A percentile compares a stretch with the other conserved stretches of the same genome.
Evolutionary conservation across 495 filamentous ascomycete species (phyloP).

Genomic region (Aspergillus affinis): DNA sequence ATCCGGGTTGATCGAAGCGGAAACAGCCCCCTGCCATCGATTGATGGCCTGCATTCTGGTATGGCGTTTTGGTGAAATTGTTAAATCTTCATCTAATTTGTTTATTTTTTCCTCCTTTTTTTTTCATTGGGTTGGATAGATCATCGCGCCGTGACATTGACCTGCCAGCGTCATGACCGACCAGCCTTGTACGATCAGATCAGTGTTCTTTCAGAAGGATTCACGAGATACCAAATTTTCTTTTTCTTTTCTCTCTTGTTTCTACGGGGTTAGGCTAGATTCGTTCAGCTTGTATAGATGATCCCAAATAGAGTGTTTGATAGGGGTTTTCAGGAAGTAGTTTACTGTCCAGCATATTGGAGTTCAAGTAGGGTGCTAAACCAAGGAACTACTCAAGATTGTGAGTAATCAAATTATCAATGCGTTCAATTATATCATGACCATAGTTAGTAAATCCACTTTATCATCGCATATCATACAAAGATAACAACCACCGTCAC

Average conservation of each 20-base stretch:
- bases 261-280: too few relatives aligned
- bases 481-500: neutral
- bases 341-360: too few relatives aligned
- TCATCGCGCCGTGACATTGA: neutral
- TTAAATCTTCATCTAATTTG: neutral
- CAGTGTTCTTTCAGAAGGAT: neutral
- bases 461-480: neutral
- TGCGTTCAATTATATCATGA: too few relatives aligned
- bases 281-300: too few relatives aligned
- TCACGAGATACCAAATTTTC: neutral
- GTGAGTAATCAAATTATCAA: too few relatives aligned
- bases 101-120: neutral
- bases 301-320: too few relatives aligned
- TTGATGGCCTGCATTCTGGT: neutral
- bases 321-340: neutral
- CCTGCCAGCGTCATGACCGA: neutral
- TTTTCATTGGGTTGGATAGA: neutral
- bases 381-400: too few relatives aligned
- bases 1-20: neutral
- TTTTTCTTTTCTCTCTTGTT: too few relatives aligned
- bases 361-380: too few relatives aligned
- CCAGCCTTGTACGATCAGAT: neutral
- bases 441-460: neutral
- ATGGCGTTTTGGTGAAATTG: neutral
- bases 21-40: neutral